Conservation (phyloP, 2,329 filamentous ascomycete genomes). For the Parascedosporium putredinis region DNA sequence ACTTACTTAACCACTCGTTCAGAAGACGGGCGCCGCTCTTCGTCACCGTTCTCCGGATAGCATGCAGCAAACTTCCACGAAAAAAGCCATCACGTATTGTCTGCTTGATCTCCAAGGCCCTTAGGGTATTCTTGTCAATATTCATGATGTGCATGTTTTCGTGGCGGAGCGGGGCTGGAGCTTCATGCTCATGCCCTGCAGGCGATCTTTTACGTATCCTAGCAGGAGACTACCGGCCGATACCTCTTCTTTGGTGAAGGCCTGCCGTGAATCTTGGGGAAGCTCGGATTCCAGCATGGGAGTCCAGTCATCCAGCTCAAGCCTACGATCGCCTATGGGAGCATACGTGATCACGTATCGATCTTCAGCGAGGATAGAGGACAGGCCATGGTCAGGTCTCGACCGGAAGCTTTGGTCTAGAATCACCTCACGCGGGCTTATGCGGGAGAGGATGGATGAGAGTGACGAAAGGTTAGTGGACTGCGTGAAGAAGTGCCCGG, state of each 20-base stretch:
- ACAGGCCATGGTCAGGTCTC: conserved; percentile 49
- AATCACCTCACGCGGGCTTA: conserved; percentile 76
- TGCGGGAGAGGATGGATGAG: conserved; percentile 70
- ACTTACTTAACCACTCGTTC: conserved; percentile 64
- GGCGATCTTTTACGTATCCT: conserved; percentile 68
- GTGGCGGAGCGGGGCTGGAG: conserved; percentile 73
- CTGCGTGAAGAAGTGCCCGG: conserved; percentile 88
- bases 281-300: conserved; percentile 69
- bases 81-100: conserved; percentile 73
- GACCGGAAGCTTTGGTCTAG: conserved; percentile 54
- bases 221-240: conserved; percentile 71
- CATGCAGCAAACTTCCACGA: conserved; percentile 78
- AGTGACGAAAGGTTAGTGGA: conserved; percentile 58
- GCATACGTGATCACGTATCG: conserved; percentile 68
- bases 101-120: conserved; percentile 77
- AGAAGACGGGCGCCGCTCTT: conserved; percentile 82
- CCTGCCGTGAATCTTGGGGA: conserved; percentile 33
- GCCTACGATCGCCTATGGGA: conserved; percentile 27
- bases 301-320: conserved; percentile 55
- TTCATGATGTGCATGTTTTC: conserved; percentile 69
- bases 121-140: conserved; percentile 86
- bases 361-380: conserved; percentile 62
- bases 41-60: conserved; percentile 80
- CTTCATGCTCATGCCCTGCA: conserved; percentile 69
- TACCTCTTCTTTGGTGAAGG: conserved; percentile 61